These are phyloP conservation scores for Zygotorulaspora sp. DNA, from an alignment of 805 yeast genomes.

Conservation along the genomic window DNA sequence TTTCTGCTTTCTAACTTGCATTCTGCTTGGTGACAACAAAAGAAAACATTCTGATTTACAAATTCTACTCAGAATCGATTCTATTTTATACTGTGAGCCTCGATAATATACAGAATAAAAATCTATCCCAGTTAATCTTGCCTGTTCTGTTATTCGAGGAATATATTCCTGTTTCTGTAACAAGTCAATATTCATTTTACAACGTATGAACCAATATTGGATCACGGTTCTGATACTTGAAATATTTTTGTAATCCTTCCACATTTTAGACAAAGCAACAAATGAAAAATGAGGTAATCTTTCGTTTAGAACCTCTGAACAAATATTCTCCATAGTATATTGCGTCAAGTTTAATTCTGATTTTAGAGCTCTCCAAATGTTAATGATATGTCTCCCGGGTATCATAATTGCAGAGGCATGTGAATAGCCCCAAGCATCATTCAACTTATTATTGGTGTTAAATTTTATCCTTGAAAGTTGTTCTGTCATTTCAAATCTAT, in stretches of 20 bases:
- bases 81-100: constrained; percentile 94
- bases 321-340: constrained; percentile 73
- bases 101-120: constrained; percentile 81
- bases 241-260: constrained; percentile 27
- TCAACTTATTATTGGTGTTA: constrained; percentile 48
- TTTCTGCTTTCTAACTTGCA: constrained; percentile 76
- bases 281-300: constrained; percentile 61
- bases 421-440: constrained; percentile 76
- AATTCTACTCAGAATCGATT: constrained; percentile 70
- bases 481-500: constrained; percentile 50
- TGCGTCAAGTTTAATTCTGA: constrained; percentile 57
- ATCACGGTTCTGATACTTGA: constrained; percentile 40
- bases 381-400: constrained; percentile 78
- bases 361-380: constrained; percentile 76
- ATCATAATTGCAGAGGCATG: constrained; percentile 67
- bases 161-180: constrained; percentile 61
- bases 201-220: constrained; percentile 43
- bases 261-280: constrained; percentile 46
- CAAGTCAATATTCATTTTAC: constrained; percentile 41
- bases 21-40: constrained; percentile 71
- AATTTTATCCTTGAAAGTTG: constrained; percentile 56
- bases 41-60: constrained; percentile 72
- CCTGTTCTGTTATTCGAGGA: constrained; percentile 70
- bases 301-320: constrained; percentile 60
- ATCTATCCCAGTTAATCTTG: constrained; percentile 83